These are phyloP conservation scores for Pythium dissotocum DNA, from an alignment of 352 stramenopile genomes.

Conservation along the genomic window DNA sequence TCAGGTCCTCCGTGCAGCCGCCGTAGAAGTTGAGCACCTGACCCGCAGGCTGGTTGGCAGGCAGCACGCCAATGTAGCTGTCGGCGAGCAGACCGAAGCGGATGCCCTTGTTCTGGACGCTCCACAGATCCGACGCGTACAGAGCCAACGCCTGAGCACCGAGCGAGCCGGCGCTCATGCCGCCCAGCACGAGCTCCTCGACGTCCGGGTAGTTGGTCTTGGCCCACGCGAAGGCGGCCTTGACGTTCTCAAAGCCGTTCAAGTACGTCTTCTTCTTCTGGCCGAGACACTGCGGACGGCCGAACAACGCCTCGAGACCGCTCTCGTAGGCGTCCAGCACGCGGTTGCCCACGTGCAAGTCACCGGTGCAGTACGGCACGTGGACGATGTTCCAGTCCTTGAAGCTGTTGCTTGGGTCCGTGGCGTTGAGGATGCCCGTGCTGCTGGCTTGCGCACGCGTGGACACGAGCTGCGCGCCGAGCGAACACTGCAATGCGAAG, in stretches of 20 bases:
- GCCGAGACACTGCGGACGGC: constrained; percentile 44
- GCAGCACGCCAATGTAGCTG: constrained; percentile 61
- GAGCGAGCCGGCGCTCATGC: constrained; percentile 40
- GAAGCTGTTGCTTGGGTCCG: constrained; percentile 56
- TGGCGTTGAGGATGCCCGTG: constrained; percentile 50
- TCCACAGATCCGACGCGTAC: constrained; percentile 49
- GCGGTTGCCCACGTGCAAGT: constrained; percentile 54
- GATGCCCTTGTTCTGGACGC: constrained; percentile 43
- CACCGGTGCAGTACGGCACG: constrained; percentile 72
- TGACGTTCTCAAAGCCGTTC: constrained; percentile 24
- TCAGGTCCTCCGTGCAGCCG: constrained; percentile 42
- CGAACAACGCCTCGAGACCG: constrained; percentile 32
- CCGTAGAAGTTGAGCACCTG: constrained; percentile 61
- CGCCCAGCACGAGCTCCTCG: constrained; percentile 20
- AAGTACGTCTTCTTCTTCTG: constrained; percentile 39
- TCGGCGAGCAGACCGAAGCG: constrained; percentile 52
- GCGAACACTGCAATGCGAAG: constrained; percentile 60
- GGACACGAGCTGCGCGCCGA: constrained; percentile 38
- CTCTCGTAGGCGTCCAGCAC: constrained; percentile 27
- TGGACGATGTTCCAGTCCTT: constrained; percentile 74
- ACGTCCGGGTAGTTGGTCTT: constrained; percentile 23
- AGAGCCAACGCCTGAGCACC: constrained; percentile 46
- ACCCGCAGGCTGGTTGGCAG: constrained; percentile 35
- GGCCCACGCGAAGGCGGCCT: constrained; percentile 23
- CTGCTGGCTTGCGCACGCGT: constrained; percentile 37